Base-by-base conservation (phyloP, 108 stramenopile species). In the Nitzschia sp. region DNA sequence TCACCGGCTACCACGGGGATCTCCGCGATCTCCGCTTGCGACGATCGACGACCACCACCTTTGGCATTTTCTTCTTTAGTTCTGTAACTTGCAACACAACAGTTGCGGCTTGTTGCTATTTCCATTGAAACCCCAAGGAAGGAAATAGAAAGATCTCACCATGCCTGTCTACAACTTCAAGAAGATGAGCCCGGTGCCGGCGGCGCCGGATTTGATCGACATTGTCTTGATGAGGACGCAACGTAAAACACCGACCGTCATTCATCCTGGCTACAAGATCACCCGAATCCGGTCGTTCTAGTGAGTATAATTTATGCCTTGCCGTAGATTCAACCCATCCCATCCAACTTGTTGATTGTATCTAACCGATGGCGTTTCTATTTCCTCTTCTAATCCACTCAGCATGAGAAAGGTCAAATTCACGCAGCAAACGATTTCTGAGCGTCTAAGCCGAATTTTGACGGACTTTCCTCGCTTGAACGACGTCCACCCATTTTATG, bases 141-240 rank as follows among this genome's bases (percentile, higher is more conserved):
- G n/a, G n/a, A n/a, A n/a, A n/a, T n/a, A 53, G 53, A 54, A 17
- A 29, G 29, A 16, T 45, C 9, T 22, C 15, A 61, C 60, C 81
- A 97, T 97, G 97, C 93, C 94, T 28, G 92, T 97, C 66, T 99
- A 98, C 89, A 96, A 99, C 88, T 98, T 98, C 78, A 99, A 99
- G 79, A 91, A 91, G 77, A 97, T 99, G 84, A 79, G 74, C 56
- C 91, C 99, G 13, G 97, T 99, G 83, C 98, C 98, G 28, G 62
- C 86, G 54, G 97, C 99, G 16, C 73, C 84, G 45, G 98, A 98
- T 47, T 76, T 99, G 34, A 84, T 99, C 60, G 99, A 99, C 80
- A 98, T 98, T 68, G 97, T 99, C 27, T 75, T 99, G 36, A 96
- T 95, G 56, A 77, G 97, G 45, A 98, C 97, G 6, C 97, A 98